A percentile compares a stretch with the other conserved stretches of the same genome.
Evolutionary conservation across 352 stramenopile genomes (phyloP).

Genomic region (Plasmopara viticola): DNA sequence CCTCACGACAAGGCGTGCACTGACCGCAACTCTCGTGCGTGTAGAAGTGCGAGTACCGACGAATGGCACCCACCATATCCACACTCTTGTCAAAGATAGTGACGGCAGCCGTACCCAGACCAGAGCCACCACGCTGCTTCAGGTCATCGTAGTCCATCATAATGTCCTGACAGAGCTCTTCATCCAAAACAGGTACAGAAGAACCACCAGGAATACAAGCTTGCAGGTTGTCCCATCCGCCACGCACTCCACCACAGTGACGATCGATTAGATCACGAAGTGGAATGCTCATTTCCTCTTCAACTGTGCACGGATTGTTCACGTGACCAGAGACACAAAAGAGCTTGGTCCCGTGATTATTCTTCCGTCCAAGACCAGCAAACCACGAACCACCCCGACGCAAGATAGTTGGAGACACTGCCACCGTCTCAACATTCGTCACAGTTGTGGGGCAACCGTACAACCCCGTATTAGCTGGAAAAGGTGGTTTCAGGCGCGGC

Average conservation of each 20-base stretch:
- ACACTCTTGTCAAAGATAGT: constrained; percentile 99
- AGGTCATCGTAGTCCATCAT: constrained; percentile 99
- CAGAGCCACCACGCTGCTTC: constrained; percentile 90
- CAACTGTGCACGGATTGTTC: constrained; percentile 98
- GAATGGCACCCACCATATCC: constrained; percentile 98
- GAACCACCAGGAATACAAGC: constrained; percentile 96
- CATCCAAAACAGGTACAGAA: constrained; percentile 95
- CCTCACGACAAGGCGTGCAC: constrained; percentile 98
- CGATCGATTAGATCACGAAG: constrained; percentile 98
- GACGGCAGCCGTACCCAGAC: constrained; percentile 96
- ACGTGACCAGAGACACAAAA: constrained; percentile 99
- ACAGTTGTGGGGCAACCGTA: constrained; percentile 99
- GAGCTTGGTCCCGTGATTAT: constrained; percentile 98
- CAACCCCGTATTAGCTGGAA: constrained; percentile 97
- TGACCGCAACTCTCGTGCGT: constrained; percentile 99
- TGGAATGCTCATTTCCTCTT: constrained; percentile 98
- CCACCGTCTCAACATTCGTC: constrained; percentile 99
- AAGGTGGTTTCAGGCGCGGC: constrained; percentile 97
- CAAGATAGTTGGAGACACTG: constrained; percentile 97
- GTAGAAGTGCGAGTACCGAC: constrained; percentile 99
- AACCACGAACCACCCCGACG: constrained; percentile 96
- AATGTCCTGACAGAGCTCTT: constrained; percentile 91
- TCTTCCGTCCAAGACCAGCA: constrained; percentile 93
- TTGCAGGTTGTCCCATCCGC: constrained; percentile 98
- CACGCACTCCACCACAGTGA: constrained; percentile 97